A percentile compares a stretch with the other conserved stretches of the same genome.
These are phyloP conservation scores for Coelastrella sp. DNA, from an alignment of 139 green algal species.

Conservation along the genomic window DNA sequence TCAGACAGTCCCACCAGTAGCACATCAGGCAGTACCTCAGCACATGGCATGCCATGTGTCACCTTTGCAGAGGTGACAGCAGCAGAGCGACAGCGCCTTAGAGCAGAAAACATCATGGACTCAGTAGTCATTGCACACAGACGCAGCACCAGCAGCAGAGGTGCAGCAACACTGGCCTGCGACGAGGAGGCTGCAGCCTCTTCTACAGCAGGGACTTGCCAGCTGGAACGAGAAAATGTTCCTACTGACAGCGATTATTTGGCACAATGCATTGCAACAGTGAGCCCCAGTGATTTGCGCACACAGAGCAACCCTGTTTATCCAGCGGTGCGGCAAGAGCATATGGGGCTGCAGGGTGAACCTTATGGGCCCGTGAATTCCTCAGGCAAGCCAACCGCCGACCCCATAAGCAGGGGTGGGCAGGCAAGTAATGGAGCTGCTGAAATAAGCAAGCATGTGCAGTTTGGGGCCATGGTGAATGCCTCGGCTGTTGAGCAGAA, in stretches of 20 bases:
- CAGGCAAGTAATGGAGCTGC: neutral
- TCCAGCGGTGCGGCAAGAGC: too few species aligned
- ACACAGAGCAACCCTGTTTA: too few species aligned
- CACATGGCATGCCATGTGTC: neutral
- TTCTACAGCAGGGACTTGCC: neutral
- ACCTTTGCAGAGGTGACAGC: neutral
- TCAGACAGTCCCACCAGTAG: neutral
- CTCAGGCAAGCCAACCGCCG: too few species aligned
- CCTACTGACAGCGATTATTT: too few species aligned
- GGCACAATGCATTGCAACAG: too few species aligned
- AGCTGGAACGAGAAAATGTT: neutral
- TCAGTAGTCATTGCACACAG: constrained; percentile 26
- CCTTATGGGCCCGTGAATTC: too few species aligned
- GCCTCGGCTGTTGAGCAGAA: neutral
- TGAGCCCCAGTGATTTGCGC: too few species aligned
- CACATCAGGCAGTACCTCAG: neutral
- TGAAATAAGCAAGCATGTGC: neutral
- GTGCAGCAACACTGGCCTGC: neutral
- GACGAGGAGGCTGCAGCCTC: neutral
- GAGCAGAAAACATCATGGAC: constrained; percentile 21
- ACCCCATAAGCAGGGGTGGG: neutral
- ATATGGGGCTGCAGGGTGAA: too few species aligned
- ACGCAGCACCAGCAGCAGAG: neutral
- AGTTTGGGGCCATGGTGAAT: neutral
- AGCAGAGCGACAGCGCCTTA: neutral